Base-by-base conservation (phyloP, 148 eudicot genomes). In the Diospyros kaki region DNA sequence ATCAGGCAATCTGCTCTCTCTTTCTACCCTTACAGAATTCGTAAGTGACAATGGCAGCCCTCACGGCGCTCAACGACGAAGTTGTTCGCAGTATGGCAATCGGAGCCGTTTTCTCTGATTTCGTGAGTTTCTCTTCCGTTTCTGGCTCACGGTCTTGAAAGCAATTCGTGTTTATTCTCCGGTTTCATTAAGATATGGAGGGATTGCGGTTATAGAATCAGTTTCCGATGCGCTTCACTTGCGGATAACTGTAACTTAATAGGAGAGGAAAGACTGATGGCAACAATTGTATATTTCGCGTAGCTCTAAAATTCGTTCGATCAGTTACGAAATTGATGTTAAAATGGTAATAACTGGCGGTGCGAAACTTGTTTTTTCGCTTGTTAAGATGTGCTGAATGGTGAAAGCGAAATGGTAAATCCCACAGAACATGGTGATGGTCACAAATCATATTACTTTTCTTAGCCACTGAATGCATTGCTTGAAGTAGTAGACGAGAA, bases 81-180 rank as follows among this genome's bases (percentile, higher is more conserved):
- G 84, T 78, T 9, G 81, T 94, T 58, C 83, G 96, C 28, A 87
- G 82, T 81, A 90, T 94, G 97, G 79, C 92, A 9, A 77, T 92
- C 48, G 98, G 83, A 1, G 96, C 97, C 63, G 86, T 90, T 41
- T 94, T 92, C 77, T 83, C 96, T 0, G 98, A 94, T 82, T 94
- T 87, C 54, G 97, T 94, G 66, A 82, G 91, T 78, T 43, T 52
- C 52, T 1, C 9, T 61, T 38, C 42, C 14, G 10, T 14, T 40
- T 66, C 62, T 13, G 2, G 2, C 10, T 46, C 43, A n/a, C 13
- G 39, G 11, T 12, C 9, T 38, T 1, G 9, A 3, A 38, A 6
- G 5, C 13, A n/a, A 56, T 18, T 2, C 4, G 18, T 56, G 4
- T 13, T 28, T 28, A 28, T 28, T 28, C 28, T 28, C 28, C 28